Evolutionary conservation across 495 filamentous ascomycete genomes (phyloP), one percentile per base, ranked within the genome.

Genomic region (Podospora pseudoanserina): DNA sequence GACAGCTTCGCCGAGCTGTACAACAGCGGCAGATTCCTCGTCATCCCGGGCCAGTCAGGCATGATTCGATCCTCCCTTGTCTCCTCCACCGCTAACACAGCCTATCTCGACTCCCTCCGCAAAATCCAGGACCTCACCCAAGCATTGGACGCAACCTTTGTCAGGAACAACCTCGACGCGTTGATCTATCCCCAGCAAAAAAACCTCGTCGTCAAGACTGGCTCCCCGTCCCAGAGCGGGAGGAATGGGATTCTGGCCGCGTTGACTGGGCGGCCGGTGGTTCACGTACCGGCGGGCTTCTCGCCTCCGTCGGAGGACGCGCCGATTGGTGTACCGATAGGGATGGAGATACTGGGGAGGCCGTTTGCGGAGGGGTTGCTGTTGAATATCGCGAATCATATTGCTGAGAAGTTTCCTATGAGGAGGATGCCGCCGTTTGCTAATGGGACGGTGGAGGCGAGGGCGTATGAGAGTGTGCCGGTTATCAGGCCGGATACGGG

Each of bases 181-280:
- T 63, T 90, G 28, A 83, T 89, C 67, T 91, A 90, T 72, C 89
- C 88, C 11, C 85, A 90, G 73, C 89, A 91, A 69, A 82, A 83
- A 66, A 88, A 88, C 60, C 77, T 91, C 0, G 85, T 88, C 18
- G 87, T 88, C 16, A 80, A 81, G 53, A 74, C 89, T 58, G 88
- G 88, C 4, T 77, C 78, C 4, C 79, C 79, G 0, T 81, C 79
- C 0, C 89, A 90, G 76, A 73, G 74, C 28, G 86, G 86, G 13
- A 77, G 89, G 3, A 91, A 91, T 74, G 89, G 89, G 26, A 86
- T 90, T 28, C 74, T 90, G 5, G 88, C 87, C 3, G 88, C 87
- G 4, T 72, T 90, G 68, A 88, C 87, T 4, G 88, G 87, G 6
- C 74, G 71, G n/a, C 88, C 88, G 4, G 88, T 89, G 27, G 80